Evolutionary conservation across 768 basidiomycete species (phyloP).

Genomic region (Boletus speciosus): DNA sequence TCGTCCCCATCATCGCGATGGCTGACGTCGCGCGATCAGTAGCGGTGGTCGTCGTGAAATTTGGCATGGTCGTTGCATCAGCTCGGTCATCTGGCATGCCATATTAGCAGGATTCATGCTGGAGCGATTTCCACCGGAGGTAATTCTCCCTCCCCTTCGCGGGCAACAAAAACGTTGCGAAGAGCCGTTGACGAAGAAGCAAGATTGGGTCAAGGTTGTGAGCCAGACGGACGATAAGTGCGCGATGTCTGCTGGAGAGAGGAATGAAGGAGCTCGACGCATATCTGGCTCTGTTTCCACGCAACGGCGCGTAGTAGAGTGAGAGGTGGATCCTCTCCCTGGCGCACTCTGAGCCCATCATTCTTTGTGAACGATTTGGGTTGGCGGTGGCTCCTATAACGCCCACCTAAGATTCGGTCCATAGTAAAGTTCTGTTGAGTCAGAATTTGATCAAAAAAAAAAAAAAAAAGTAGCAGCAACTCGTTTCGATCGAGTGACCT

Average conservation of each 20-base stretch:
- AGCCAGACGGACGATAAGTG: slow-evolving; percentile 39
- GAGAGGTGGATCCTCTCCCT: neutral
- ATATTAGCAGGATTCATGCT: slow-evolving; percentile 28
- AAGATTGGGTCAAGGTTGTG: slow-evolving; percentile 30
- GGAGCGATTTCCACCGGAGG: neutral
- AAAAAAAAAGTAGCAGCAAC: slow-evolving; percentile 30
- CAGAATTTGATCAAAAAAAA: too few relatives aligned
- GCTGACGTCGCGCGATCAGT: neutral
- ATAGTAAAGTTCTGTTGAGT: too few relatives aligned
- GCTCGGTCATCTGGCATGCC: slow-evolving; percentile 1
- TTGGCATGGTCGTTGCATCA: neutral
- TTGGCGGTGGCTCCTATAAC: too few relatives aligned
- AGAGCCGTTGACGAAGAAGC: slow-evolving; percentile 34
- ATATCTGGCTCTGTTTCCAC: neutral
- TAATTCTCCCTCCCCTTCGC: too few relatives aligned
- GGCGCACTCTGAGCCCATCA: neutral
- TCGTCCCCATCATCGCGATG: neutral
- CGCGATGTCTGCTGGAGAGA: slow-evolving; percentile 22
- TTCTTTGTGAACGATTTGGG: neutral
- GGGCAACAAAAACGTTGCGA: slow-evolving; percentile 18
- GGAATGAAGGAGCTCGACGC: neutral
- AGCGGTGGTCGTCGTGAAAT: neutral
- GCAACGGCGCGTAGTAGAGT: neutral
- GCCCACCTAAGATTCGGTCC: too few relatives aligned
- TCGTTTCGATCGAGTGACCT: slow-evolving; percentile 49